Percentiles rank a stretch among this genome's conserved stretches.
Evolutionary conservation across 768 basidiomycete species (phyloP).

Genomic region (Asterophora parasitica): DNA sequence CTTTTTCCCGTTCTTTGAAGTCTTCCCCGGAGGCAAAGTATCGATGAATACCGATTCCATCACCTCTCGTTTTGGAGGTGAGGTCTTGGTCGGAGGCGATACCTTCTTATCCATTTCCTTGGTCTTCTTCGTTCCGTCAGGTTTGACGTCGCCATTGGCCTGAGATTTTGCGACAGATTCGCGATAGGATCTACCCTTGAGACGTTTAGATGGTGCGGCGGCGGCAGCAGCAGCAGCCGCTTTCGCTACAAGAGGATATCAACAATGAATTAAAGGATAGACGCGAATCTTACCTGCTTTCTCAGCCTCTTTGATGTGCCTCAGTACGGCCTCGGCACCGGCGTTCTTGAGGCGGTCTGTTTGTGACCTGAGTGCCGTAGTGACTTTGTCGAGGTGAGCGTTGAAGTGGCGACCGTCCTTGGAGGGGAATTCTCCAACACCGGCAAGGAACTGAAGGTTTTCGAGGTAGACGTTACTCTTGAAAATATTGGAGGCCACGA

Average conservation of each 20-base stretch:
- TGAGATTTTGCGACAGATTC: slow-evolving; percentile 46
- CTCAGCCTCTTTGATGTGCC: slow-evolving; percentile 59
- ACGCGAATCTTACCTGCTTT: slow-evolving; percentile 44
- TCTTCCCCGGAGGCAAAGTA: slow-evolving; percentile 19
- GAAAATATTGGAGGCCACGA: slow-evolving; percentile 86
- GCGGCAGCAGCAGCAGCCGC: slow-evolving; percentile 43
- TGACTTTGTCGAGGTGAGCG: slow-evolving; percentile 63
- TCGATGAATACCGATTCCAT: slow-evolving; percentile 66
- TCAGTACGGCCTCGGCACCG: slow-evolving; percentile 57
- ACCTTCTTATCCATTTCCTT: slow-evolving; percentile 15
- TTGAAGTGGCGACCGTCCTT: slow-evolving; percentile 88
- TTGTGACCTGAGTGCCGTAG: slow-evolving; percentile 56
- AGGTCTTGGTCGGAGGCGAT: slow-evolving; percentile 15
- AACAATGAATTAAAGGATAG: slow-evolving; percentile 1
- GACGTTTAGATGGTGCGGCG: slow-evolving; percentile 53
- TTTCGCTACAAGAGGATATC: slow-evolving; percentile 34
- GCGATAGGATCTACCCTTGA: slow-evolving; percentile 73
- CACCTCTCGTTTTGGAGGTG: slow-evolving; percentile 38
- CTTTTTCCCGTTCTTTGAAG: slow-evolving; percentile 15
- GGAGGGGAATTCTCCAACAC: slow-evolving; percentile 62
- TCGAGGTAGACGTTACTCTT: slow-evolving; percentile 69
- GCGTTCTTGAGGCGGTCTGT: slow-evolving; percentile 63
- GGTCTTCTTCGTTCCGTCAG: slow-evolving; percentile 5
- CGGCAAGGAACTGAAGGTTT: slow-evolving; percentile 71
- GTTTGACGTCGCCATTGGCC: slow-evolving; percentile 13